Percentiles rank a stretch among this genome's conserved stretches.
Evolutionary conservation across 345 rosid species (phyloP).

Genomic region (Hevea brasiliensis): DNA sequence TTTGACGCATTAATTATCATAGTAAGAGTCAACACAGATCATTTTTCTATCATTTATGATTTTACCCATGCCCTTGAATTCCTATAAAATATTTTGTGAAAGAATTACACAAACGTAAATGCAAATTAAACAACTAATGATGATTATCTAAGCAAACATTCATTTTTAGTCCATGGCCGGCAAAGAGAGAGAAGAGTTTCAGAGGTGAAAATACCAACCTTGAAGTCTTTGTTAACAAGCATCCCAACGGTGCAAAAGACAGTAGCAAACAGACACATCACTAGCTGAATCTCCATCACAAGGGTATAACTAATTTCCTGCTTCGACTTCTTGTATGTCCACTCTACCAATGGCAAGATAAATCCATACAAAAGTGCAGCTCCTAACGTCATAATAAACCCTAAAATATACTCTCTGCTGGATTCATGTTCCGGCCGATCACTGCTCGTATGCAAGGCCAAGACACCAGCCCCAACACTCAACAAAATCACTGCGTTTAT

Average conservation of each 20-base stretch:
- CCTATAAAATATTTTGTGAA: too few species aligned
- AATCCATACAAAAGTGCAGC: slow-evolving; percentile 64
- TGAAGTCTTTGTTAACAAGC: slow-evolving; percentile 59
- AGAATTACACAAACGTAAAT: too few species aligned
- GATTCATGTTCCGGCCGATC: slow-evolving; percentile 57
- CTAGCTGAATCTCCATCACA: slow-evolving; percentile 70
- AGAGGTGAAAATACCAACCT: slow-evolving; percentile 48
- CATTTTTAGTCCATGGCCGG: too few species aligned
- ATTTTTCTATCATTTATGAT: too few species aligned
- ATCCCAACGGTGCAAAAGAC: slow-evolving; percentile 56
- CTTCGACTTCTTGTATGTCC: slow-evolving; percentile 53
- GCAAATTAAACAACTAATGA: too few species aligned
- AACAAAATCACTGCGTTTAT: slow-evolving; percentile 63
- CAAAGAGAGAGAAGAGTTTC: too few species aligned
- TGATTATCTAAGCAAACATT: too few species aligned
- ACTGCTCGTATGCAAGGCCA: slow-evolving; percentile 49
- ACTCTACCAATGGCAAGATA: slow-evolving; percentile 66
- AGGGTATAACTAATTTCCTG: slow-evolving; percentile 58
- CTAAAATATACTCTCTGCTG: slow-evolving; percentile 40
- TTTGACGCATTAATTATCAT: too few species aligned
- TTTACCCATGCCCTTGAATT: too few species aligned
- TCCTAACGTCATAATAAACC: slow-evolving; percentile 59
- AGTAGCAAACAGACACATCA: slow-evolving; percentile 62
- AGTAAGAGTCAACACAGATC: too few species aligned
- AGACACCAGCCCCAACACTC: slow-evolving; percentile 59